Base-by-base conservation (phyloP, 2,329 filamentous ascomycete species). In the Metarhizium anisopliae region DNA sequence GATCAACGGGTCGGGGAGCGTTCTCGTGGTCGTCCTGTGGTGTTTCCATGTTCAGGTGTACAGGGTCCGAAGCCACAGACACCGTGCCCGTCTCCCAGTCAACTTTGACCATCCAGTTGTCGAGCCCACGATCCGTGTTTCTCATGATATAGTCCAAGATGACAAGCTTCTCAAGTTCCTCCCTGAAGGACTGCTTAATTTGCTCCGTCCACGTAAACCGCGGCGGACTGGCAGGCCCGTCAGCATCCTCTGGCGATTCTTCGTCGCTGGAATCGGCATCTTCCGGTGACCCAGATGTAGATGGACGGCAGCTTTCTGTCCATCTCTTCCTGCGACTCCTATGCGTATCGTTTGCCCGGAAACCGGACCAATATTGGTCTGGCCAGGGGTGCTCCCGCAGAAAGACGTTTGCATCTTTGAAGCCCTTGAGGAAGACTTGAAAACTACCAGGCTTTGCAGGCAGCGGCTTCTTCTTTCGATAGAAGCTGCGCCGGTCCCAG, bases 101-200 rank as follows among this genome's bases (percentile, higher is more conserved):
- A 36, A 99, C 89, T 70, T 90, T 94, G 67, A 99, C 91, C 94
- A 99, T 99, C 94, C 94, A 99, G 65, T 99, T 99, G 69, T 99
- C 94, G 56, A 96, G 77, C 2, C 94, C 94, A 72, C 94, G 83
- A 69, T 99, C 94, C 2, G 94, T 99, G 67, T 99, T 99, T 56
- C 94, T 84, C 94, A 99, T 99, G 60, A 99, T 95, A 69, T 99
- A 99, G 72, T 99, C 94, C 61, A 99, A 72, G 65, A 99, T 95
- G 25, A 99, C 95, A 7, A 99, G 78, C 71, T 96, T 97, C 73
- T 99, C 94, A 51, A 99, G 79, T 72, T 97, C 89, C 70, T 99
- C 94, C 42, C 94, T 80, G 68, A 99, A 96, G 0, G 90, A 88
- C 69, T 95, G 90, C 67, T 97, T 95, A 50, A 99, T 72, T 6